Evolutionary conservation across 352 stramenopile genomes (phyloP), one percentile per base, ranked within the genome.

Genomic region (Globisporangium uncinulatum): DNA sequence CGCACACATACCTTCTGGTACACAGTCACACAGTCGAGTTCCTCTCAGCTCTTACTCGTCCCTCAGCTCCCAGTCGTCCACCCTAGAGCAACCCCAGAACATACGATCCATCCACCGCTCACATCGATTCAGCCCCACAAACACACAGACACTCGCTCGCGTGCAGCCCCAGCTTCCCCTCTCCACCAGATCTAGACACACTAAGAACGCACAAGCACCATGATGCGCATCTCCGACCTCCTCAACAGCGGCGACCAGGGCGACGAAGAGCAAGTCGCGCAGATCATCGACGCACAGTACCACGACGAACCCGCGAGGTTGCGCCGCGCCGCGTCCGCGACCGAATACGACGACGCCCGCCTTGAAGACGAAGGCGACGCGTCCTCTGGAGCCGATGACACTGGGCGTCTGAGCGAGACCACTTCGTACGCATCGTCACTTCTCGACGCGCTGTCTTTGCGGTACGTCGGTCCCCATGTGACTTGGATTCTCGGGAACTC

Each of bases 181-280:
- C n/a, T n/a, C n/a, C n/a, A n/a, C n/a, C n/a, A n/a, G n/a, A n/a
- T n/a, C n/a, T n/a, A n/a, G n/a, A n/a, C n/a, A n/a, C n/a, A n/a
- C n/a, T n/a, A n/a, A n/a, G n/a, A n/a, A n/a, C 10, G 3, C 32
- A 17, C 56, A 50, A 14, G 14, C 36, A 56, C 21, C 15, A 64
- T 64, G 58, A 59, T 64, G 58, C 58, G 58, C 17, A 65, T 65
- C 31, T 58, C 58, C 5, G 51, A 65, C 51, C 54, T 65, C 42
- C 53, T 65, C 44, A 65, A 65, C 58, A 59, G 24, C 41, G 58
- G 58, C 51, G 53, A 63, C 15, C 41, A 57, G 31, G 54, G 57
- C 20, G 57, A 63, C 50, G 57, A 57, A 51, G 50, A 63, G 36
- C 17, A 63, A 57, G 49, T 63, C 57, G 57, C 57, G 50, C 57